phyloP scores from a whole-genome alignment of 2,329 filamentous ascomycete species.

The Coniochaeta sp. region DNA sequence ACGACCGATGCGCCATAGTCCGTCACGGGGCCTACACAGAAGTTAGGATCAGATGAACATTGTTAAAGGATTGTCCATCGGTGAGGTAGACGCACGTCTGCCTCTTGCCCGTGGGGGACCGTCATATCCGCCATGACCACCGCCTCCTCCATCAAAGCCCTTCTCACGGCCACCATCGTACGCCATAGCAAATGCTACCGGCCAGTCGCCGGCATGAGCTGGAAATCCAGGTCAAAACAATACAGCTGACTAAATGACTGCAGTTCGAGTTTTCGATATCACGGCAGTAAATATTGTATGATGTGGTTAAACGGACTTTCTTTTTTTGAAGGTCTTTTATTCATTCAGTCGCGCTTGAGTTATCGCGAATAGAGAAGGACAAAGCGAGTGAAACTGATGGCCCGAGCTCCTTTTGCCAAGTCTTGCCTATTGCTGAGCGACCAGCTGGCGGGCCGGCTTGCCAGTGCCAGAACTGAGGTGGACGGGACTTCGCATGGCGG shows the following conservation, averaged over 20 bases:
- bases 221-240: not conserved
- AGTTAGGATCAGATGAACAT: not conserved
- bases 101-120: slow-evolving; percentile 7
- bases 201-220: not conserved
- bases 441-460: too few relatives aligned
- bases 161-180: slow-evolving; percentile 47
- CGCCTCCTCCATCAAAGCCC: slow-evolving; percentile 16
- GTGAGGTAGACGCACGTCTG: slow-evolving; percentile 14
- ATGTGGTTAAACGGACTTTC: not conserved
- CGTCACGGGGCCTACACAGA: slow-evolving; percentile 69
- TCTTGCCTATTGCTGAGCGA: too few relatives aligned
- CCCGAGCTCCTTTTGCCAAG: not conserved
- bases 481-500: too few relatives aligned
- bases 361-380: not conserved
- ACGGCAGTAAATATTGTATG: not conserved
- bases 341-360: not conserved
- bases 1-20: slow-evolving; percentile 88
- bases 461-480: too few relatives aligned
- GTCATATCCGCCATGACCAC: slow-evolving; percentile 13
- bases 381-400: not conserved
- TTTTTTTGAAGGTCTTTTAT: not conserved
- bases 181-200: slow-evolving; percentile 30
- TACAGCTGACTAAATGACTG: not conserved
- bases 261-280: not conserved
- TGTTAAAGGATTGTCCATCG: not conserved